A percentile compares a stretch with the other conserved stretches of the same genome.
These are phyloP conservation scores for Solanum aculeatissimum DNA, from an alignment of 305 asterid genomes.

Conservation along the genomic window DNA sequence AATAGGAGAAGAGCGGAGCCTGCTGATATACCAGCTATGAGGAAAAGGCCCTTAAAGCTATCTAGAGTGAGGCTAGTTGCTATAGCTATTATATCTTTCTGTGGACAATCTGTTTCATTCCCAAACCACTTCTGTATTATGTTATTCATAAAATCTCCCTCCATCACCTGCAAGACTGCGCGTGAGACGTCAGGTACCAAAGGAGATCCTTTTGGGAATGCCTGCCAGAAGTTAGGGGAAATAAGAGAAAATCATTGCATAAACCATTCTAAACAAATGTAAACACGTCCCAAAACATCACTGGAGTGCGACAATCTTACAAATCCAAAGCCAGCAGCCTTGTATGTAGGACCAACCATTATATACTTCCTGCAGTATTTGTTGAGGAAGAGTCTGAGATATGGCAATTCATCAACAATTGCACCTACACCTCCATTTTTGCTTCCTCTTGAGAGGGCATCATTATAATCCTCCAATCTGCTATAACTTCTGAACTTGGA, in stretches of 20 bases:
- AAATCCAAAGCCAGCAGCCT: conserved; percentile 45
- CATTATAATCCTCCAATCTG: conserved; percentile 17
- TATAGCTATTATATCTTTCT: neutral
- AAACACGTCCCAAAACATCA: neutral
- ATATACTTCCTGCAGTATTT: conserved; percentile 33
- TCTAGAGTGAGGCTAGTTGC: conserved; percentile 23
- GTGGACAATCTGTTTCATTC: conserved; percentile 8
- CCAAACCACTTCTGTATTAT: conserved; percentile 15
- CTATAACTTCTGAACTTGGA: conserved; percentile 18
- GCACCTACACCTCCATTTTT: conserved; percentile 40
- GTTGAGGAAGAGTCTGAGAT: conserved; percentile 29
- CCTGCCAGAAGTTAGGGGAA: conserved; percentile 15
- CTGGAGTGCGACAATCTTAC: conserved; percentile 8
- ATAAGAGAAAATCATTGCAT: no score
- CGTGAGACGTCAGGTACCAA: conserved; percentile 33
- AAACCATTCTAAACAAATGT: neutral
- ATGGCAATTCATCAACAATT: conserved; percentile 50
- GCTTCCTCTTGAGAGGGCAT: conserved; percentile 37
- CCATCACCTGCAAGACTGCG: conserved; percentile 25
- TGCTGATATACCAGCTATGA: conserved; percentile 2
- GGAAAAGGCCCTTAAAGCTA: conserved; percentile 33
- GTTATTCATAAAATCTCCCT: conserved; percentile 11
- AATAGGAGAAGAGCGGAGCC: neutral
- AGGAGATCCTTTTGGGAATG: conserved; percentile 45
- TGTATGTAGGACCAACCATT: conserved; percentile 28